phyloP scores from a whole-genome alignment of 176 grass and related monocot species.

The Hordeum marinum region DNA sequence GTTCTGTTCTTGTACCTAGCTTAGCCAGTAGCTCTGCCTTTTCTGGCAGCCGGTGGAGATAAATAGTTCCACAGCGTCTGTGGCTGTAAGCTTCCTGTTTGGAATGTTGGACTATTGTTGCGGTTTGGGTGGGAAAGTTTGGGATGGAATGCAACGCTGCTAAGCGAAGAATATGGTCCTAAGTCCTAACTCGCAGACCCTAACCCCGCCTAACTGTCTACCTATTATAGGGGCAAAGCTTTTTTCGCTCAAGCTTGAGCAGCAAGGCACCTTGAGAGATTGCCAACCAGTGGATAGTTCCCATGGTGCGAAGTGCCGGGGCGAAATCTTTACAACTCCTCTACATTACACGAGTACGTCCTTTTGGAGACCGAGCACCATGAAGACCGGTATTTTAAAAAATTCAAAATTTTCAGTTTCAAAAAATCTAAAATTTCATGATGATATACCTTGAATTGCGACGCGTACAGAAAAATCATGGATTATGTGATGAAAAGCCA shows the following conservation, averaged over 20 bases:
- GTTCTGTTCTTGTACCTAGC: neutral
- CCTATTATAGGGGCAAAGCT: neutral
- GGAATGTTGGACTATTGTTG: neutral
- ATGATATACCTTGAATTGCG: too few relatives aligned
- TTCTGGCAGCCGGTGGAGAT: neutral
- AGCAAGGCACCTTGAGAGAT: conserved; percentile 20
- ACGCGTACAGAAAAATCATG: too few relatives aligned
- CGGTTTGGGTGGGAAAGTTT: neutral
- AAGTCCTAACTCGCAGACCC: conserved; percentile 29
- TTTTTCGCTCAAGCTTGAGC: conserved; percentile 21
- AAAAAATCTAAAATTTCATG: too few relatives aligned
- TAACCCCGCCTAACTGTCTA: conserved; percentile 29
- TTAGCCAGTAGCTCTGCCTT: neutral
- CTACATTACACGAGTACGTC: too few relatives aligned
- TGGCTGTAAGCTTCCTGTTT: neutral
- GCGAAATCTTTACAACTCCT: neutral
- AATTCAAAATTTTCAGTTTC: too few relatives aligned
- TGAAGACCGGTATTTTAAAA: too few relatives aligned
- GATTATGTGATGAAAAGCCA: too few relatives aligned
- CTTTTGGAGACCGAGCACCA: too few relatives aligned
- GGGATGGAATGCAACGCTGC: neutral
- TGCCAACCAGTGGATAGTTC: neutral
- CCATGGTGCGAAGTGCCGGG: too few relatives aligned
- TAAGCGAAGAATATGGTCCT: conserved; percentile 57
- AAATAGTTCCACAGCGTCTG: neutral